phyloP scores from a whole-genome alignment of 1,139 yeast genomes.

The Zygosaccharomyces sapae region DNA sequence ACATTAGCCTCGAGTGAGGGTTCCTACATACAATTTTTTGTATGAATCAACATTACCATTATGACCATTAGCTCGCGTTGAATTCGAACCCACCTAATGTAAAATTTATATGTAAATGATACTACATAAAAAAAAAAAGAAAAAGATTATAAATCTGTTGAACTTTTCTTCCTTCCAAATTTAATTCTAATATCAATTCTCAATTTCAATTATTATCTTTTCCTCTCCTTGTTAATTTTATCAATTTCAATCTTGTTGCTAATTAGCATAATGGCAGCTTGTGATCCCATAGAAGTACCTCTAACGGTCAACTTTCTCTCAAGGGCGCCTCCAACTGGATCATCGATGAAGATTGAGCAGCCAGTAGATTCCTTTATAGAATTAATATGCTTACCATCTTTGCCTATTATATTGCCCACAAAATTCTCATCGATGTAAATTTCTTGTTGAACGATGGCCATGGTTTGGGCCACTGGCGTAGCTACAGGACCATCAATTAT shows the following conservation, averaged over 20 bases:
- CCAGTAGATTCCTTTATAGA: slow-evolving; percentile 76
- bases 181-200: background rate
- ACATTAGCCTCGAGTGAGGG: slow-evolving; percentile 14
- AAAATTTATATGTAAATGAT: slow-evolving; percentile 1
- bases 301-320: slow-evolving; percentile 68
- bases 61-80: background rate
- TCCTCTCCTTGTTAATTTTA: slow-evolving; percentile 23
- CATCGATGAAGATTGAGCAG: slow-evolving; percentile 68
- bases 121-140: background rate
- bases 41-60: background rate
- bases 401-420: slow-evolving; percentile 85
- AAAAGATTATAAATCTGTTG: too few species aligned
- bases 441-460: slow-evolving; percentile 46
- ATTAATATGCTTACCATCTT: slow-evolving; percentile 77
- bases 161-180: background rate
- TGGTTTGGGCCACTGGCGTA: slow-evolving; percentile 20
- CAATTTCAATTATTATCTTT: slow-evolving; percentile 7
- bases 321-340: slow-evolving; percentile 44
- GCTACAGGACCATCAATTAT: slow-evolving; percentile 25
- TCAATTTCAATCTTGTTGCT: slow-evolving; percentile 62
- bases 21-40: background rate
- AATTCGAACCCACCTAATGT: slow-evolving; percentile 2
- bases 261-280: slow-evolving; percentile 72
- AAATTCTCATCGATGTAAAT: slow-evolving; percentile 69
- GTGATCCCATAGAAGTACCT: slow-evolving; percentile 66